Base-by-base conservation (phyloP, 768 basidiomycete genomes). In the Russula emetica region DNA sequence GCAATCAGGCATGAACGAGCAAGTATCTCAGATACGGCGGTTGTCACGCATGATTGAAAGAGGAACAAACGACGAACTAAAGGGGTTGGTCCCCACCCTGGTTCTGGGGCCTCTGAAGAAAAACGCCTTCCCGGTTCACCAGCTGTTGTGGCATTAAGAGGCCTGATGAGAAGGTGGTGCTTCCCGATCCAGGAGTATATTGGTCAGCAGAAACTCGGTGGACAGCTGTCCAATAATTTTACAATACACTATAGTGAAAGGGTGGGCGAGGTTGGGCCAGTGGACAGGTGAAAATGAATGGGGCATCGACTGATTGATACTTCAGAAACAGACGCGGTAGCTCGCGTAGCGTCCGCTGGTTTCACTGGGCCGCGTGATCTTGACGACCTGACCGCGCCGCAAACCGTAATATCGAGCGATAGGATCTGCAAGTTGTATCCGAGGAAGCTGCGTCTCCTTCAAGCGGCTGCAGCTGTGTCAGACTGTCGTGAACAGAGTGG, bases 351-450 rank as follows among this genome's bases (percentile, higher is more conserved):
- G 85, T 56, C 96, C 96, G 67, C 90, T 92, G 20, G 97, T 99
- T 80, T 98, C 97, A 76, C 92, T 94, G 30, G 94, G 92, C 71
- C 97, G 81, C 64, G 90, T 98, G 71, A 99, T 98, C 80, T 97
- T 98, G 76, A 99, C 97, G 53, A 99, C 97, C 74, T 96, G 93
- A 30, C 96, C 95, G 55, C 97, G 85, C 70, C 86, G 83, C 62
- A 99, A 84, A 57, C 97, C 97, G 78, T 98, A 99, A 75, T 99
- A 98, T 63, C 95, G 85, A 47, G 97, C 94, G n/a, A 99, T 96
- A 11, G 97, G 97, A 75, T 99, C 97, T 30, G 88, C 86, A 49
- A 97, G 76, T 76, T 98, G 95, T 67, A 99, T 98, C 26, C 97
- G 91, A 54, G 97, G 97, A 61, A 99, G 81, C 72, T 99, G 97